These are phyloP conservation scores for Mortierella sp. DNA, from an alignment of 371 early-diverging fungal genomes.

Conservation along the genomic window DNA sequence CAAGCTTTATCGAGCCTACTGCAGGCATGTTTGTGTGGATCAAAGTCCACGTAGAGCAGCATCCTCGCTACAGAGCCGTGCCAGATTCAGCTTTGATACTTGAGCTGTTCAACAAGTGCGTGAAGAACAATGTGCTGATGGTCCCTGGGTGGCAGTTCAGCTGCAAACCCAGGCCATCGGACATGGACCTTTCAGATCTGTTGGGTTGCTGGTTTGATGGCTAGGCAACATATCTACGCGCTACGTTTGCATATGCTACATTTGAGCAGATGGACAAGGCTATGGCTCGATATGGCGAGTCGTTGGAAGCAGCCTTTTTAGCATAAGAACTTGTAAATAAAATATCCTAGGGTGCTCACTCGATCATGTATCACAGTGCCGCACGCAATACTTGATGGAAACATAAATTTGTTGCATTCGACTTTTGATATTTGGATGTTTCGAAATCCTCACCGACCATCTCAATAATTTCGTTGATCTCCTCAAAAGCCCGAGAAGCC, in stretches of 20 bases:
- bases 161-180: conserved; percentile 34
- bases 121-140: conserved; percentile 70
- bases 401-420: too few relatives aligned
- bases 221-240: conserved; percentile 68
- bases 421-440: too few relatives aligned
- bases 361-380: too few relatives aligned
- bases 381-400: too few relatives aligned
- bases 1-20: conserved; percentile 77
- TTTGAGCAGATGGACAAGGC: conserved; percentile 70
- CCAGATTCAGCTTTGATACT: conserved; percentile 46
- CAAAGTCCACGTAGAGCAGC: conserved; percentile 65
- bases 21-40: conserved; percentile 93
- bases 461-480: too few relatives aligned
- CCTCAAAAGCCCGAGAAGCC: too few relatives aligned
- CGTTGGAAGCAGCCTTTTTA: conserved; percentile 14
- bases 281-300: conserved; percentile 59
- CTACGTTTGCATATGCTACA: conserved; percentile 67
- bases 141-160: conserved; percentile 72
- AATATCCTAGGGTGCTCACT: too few relatives aligned
- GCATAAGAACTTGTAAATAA: too few relatives aligned
- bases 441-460: too few relatives aligned
- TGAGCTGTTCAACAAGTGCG: conserved; percentile 41
- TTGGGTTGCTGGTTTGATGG: conserved; percentile 30
- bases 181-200: conserved; percentile 31
- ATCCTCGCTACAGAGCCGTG: conserved; percentile 61